Conservation (phyloP, 2,329 filamentous ascomycete genomes). For the Sporothrix inflata region DNA sequence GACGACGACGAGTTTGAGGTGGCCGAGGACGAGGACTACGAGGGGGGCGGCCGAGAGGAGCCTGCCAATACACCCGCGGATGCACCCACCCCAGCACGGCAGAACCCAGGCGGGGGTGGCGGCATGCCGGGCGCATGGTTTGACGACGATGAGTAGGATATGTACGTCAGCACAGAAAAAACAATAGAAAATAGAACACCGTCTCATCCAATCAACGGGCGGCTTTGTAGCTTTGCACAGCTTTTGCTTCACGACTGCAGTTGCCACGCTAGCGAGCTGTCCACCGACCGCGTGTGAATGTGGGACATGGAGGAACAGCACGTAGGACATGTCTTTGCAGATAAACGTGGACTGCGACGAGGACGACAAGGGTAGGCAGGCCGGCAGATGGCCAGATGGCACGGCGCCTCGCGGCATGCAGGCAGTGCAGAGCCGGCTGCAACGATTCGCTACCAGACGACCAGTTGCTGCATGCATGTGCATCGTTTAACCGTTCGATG, state of each 20-base stretch:
- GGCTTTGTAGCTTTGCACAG: too few species aligned
- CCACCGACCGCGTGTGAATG: too few species aligned
- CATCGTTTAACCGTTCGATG: neutral
- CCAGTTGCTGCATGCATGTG: neutral
- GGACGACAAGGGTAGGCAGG: neutral
- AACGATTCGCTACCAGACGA: neutral
- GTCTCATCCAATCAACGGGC: too few species aligned
- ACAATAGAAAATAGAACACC: neutral
- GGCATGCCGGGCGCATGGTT: slow-evolving; percentile 33
- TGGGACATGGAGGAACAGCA: too few species aligned
- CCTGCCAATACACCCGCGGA: neutral
- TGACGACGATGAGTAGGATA: slow-evolving; percentile 28
- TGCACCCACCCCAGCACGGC: neutral
- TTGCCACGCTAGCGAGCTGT: too few species aligned
- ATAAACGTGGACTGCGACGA: neutral
- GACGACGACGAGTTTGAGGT: neutral
- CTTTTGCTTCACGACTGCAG: too few species aligned
- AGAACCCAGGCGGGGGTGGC: neutral
- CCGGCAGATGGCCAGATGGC: neutral
- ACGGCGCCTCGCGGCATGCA: neutral
- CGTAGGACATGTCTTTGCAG: too few species aligned
- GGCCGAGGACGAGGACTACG: neutral
- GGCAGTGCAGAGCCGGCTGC: neutral
- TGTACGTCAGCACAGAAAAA: neutral
- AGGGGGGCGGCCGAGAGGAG: neutral